Evolutionary conservation across 1,139 yeast genomes (phyloP), one percentile per base, ranked within the genome.

Genomic region (Yamadazyma membranifaciens): DNA sequence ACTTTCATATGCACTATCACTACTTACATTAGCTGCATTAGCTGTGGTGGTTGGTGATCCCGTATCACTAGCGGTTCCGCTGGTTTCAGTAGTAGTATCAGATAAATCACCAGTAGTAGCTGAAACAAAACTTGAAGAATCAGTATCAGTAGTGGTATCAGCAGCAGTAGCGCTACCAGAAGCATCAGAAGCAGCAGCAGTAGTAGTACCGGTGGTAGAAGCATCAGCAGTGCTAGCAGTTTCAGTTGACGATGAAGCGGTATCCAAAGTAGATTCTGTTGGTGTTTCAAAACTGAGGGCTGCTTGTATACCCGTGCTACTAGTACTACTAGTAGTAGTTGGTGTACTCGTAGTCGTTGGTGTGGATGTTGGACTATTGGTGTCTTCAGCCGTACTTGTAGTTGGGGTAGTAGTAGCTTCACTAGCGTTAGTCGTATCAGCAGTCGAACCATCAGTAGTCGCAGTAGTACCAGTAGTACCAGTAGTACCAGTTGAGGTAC

Each of bases 291-390:
- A 15, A 9, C 39, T 28, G 22, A 12, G 33, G 33, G 42, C 11
- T 15, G 3, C 25, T 15, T 13, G 11, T 6, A 13, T 2, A 27
- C 29, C 15, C 13, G 20, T 12, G 4, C 10, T 17, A 16, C 34
- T 32, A 28, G 38, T 17, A 11, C 47, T 12, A 25, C 42, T 27
- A 4, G 46, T n/a, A 20, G 45, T 33, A 26, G 43, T 36, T 16
- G 39, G 9, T 30, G 29, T 12, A 12, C 11, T 16, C 31, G 36
- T 11, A 15, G 38, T n/a, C 9, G 45, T 10, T 11, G 50, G 22
- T 16, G 38, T 27, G 12, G 44, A 6, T 16, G 17, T 29, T 5
- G 41, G 30, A 31, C 40, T 15, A n/a, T 11, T 20, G 6, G 40
- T 2, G 26, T 36, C 16, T 10, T 37, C 2, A 24, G 37, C 25